Evolutionary conservation across 225 moss, liverwort and hornwort genomes (phyloP).

Genomic region (Polytrichum commune): DNA sequence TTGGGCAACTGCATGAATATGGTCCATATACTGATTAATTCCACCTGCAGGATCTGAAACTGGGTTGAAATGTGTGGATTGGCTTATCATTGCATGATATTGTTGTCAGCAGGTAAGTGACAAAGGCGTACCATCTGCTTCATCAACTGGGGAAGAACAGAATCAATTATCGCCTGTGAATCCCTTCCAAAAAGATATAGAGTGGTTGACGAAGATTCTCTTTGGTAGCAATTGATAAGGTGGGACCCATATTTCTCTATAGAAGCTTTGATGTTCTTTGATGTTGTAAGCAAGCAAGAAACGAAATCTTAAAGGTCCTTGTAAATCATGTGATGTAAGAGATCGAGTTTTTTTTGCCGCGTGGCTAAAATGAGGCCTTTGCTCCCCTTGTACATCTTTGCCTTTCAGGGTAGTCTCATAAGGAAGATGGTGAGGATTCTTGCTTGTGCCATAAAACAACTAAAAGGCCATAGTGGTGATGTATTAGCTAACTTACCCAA

Average conservation of each 20-base stretch:
- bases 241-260: neutral
- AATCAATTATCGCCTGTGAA: slow-evolving; percentile 26
- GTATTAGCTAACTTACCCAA: too few species aligned
- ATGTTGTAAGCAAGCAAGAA: too few species aligned
- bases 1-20: neutral
- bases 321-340: too few species aligned
- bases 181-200: slow-evolving; percentile 51
- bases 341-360: too few species aligned
- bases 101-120: slow-evolving; percentile 27
- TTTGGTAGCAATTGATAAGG: slow-evolving; percentile 31
- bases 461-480: too few species aligned
- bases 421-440: too few species aligned
- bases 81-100: neutral
- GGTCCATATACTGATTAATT: neutral
- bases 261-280: too few species aligned
- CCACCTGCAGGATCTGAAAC: neutral
- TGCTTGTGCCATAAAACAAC: too few species aligned
- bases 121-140: slow-evolving; percentile 24
- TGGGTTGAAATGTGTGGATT: neutral
- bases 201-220: slow-evolving; percentile 41
- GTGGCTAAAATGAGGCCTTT: too few species aligned
- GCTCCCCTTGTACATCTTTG: too few species aligned
- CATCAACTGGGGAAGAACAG: slow-evolving; percentile 8
- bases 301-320: too few species aligned
- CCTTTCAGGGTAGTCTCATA: too few species aligned